phyloP scores from a whole-genome alignment of 352 stramenopile genomes.

The Pythium chondricola region DNA sequence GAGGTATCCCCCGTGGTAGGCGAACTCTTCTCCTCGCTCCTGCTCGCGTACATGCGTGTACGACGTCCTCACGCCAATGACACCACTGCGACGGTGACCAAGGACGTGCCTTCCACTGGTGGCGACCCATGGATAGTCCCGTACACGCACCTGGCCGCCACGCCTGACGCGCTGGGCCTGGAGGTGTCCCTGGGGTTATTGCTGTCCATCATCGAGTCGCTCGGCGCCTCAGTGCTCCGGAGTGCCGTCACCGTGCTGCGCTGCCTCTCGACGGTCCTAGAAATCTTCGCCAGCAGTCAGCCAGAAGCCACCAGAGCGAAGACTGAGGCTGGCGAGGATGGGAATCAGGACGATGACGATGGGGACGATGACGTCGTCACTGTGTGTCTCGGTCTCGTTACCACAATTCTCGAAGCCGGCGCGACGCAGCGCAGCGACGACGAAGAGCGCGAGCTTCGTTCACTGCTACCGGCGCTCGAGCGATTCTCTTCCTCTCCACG shows the following conservation, averaged over 20 bases:
- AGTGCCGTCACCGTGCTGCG: slow-evolving; percentile 57
- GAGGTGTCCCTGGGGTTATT: slow-evolving; percentile 63
- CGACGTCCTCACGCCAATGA: slow-evolving; percentile 12
- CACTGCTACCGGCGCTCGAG: slow-evolving; percentile 63
- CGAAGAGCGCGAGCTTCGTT: slow-evolving; percentile 52
- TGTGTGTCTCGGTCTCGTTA: slow-evolving; percentile 69
- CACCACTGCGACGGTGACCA: not conserved
- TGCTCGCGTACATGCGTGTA: slow-evolving; percentile 75
- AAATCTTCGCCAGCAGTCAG: slow-evolving; percentile 36
- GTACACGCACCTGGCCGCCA: no score
- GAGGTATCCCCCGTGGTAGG: slow-evolving; percentile 60
- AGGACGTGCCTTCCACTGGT: no score
- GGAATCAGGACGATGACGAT: slow-evolving; percentile 33
- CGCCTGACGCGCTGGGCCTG: slow-evolving; percentile 26
- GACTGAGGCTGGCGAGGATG: not conserved
- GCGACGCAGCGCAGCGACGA: slow-evolving; percentile 29
- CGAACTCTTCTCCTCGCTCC: slow-evolving; percentile 65
- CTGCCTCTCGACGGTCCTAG: slow-evolving; percentile 64
- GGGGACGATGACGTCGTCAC: slow-evolving; percentile 65
- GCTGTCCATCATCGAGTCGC: slow-evolving; percentile 60
- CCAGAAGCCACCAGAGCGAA: not conserved
- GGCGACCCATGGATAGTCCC: no score
- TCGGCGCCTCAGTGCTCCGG: slow-evolving; percentile 67
- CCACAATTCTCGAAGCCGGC: slow-evolving; percentile 76
- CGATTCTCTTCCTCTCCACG: slow-evolving; percentile 41